A percentile compares a stretch with the other conserved stretches of the same genome.
phyloP scores from a whole-genome alignment of 2,329 filamentous ascomycete species.

The Apiospora pterosperma region DNA sequence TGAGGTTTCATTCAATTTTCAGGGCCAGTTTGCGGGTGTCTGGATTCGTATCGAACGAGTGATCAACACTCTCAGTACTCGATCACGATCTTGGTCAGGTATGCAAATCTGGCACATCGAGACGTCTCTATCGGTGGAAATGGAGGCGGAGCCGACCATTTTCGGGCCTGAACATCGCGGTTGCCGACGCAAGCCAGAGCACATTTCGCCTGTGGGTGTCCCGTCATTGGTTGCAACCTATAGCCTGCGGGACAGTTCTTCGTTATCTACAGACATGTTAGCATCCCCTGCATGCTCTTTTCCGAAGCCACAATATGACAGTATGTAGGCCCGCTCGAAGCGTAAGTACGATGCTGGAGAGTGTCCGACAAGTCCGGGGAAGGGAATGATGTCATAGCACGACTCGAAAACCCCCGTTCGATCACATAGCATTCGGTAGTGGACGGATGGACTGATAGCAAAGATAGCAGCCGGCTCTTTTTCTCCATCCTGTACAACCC shows the following conservation, averaged over 20 bases:
- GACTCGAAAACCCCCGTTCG: neutral
- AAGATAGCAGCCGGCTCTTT: neutral
- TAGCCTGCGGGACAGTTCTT: neutral
- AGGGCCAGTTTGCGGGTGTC: neutral
- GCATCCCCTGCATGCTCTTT: neutral
- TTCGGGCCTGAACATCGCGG: neutral
- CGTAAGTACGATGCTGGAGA: neutral
- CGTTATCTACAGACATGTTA: neutral
- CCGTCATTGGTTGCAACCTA: neutral
- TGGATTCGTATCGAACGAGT: slow-evolving; percentile 6
- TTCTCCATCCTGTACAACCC: neutral
- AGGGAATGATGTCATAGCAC: slow-evolving; percentile 3
- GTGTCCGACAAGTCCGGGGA: neutral
- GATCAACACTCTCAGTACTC: slow-evolving; percentile 3
- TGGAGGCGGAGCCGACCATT: neutral
- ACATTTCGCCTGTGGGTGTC: neutral
- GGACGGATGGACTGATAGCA: neutral
- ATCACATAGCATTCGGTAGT: neutral
- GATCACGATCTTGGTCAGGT: neutral
- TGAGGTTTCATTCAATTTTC: slow-evolving; percentile 5
- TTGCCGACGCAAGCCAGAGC: neutral
- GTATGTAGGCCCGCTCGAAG: neutral
- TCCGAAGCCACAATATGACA: neutral
- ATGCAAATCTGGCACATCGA: neutral
- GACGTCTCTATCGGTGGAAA: neutral